Base-by-base conservation (phyloP, 2,329 filamentous ascomycete genomes). In the Fusarium papillatum region DNA sequence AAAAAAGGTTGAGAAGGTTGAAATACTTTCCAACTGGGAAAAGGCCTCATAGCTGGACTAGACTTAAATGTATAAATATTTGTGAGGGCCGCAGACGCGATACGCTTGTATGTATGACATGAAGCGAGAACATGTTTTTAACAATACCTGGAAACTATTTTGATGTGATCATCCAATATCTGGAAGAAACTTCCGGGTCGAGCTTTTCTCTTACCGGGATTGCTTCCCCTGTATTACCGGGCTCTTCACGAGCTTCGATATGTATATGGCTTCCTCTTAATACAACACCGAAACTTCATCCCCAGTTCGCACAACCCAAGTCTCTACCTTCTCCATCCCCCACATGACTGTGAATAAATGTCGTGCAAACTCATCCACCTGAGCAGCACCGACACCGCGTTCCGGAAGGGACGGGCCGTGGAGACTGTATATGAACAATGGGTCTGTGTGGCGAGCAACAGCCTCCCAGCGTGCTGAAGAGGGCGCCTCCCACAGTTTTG, bases 261-360 rank as follows among this genome's bases (percentile, higher is more conserved):
- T 38, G 36, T 17, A 38, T 16, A 38, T 16, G 36, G 14, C 36
- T 38, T 38, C 36, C 34, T 7, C 34, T 62, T n/a, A 29, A n/a
- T 62, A 62, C 36, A 62, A 5, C 22, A 62, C 24, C 10, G 59
- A 62, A 43, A 62, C 38, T 22, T 38, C 22, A 62, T 62, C 62
- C 10, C 39, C 67, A 10, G 62, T 69, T 22, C 63, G 34, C n/a
- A 62, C 55, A 2, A 63, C 55, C 68, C 64, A 70, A 24, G 22
- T 26, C 16, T 70, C 64, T 1, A 67, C 68, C 19, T 67, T 62
- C 11, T 63, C 64, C 19, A 67, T 13, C 4, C 68, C 64, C 63
- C 46, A 70, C 68, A 70, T 70, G 5, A 70, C 22, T 7, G 68
- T 70, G 14, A 70, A 70, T 5, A 70, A 14, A 31, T 66, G 68